Conservation (phyloP, 176 grass and related monocot genomes). For the Urochloa ruziziensis region DNA sequence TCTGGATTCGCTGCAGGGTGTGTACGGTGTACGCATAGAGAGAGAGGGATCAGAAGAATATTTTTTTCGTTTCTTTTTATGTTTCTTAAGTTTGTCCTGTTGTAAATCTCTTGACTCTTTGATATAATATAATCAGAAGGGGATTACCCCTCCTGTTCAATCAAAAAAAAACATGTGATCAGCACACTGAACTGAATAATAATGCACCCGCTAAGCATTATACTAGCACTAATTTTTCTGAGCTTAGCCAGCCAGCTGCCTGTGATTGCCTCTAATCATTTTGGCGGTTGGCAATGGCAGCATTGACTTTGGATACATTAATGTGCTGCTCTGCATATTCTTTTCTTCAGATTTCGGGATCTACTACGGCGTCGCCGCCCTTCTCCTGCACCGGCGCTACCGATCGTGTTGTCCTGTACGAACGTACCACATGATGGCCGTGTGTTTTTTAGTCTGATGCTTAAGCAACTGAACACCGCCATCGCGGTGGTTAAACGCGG, state of each 20-base stretch:
- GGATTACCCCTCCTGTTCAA: too few species aligned
- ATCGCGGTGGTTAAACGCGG: conserved; percentile 37
- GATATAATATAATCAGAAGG: too few species aligned
- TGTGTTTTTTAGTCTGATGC: neutral
- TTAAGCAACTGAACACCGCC: neutral
- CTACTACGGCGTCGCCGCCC: conserved; percentile 27
- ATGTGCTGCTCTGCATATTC: neutral
- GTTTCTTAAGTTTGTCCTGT: too few species aligned
- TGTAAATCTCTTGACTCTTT: too few species aligned
- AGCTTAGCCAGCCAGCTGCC: neutral
- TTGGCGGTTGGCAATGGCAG: conserved; percentile 39
- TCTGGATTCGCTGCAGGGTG: conserved; percentile 6
- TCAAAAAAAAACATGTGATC: conserved; percentile 23
- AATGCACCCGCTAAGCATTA: conserved; percentile 12
- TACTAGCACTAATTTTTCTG: neutral
- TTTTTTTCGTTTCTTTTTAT: too few species aligned
- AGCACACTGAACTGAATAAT: conserved; percentile 10
- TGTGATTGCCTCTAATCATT: conserved; percentile 54
- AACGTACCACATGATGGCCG: neutral
- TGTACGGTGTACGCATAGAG: neutral
- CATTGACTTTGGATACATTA: conserved; percentile 29
- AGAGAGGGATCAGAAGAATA: neutral
- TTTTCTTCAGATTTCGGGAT: conserved; percentile 17
- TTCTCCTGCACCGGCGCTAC: neutral
- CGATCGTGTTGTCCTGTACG: conserved; percentile 3